These are phyloP conservation scores for Pichia paraexigua DNA, from an alignment of 805 yeast species.

Conservation along the genomic window DNA sequence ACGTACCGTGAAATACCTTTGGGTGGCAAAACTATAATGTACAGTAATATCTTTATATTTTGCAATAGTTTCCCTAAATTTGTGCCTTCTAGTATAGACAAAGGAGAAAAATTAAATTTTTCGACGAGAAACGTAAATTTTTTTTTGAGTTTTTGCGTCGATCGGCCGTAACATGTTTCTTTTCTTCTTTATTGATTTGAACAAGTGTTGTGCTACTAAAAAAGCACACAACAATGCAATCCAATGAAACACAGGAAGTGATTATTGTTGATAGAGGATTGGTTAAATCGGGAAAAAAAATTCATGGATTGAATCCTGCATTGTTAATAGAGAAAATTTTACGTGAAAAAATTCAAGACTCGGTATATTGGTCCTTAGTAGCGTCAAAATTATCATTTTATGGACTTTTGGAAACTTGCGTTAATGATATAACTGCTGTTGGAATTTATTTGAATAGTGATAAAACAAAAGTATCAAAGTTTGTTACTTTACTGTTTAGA, in stretches of 20 bases:
- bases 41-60: too few species aligned
- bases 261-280: slow-evolving; percentile 31
- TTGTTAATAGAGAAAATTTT: slow-evolving; percentile 50
- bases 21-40: background rate
- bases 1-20: background rate
- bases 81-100: background rate
- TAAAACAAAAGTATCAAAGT: slow-evolving; percentile 56
- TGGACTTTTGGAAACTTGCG: slow-evolving; percentile 39
- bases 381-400: slow-evolving; percentile 40
- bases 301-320: slow-evolving; percentile 42
- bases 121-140: background rate
- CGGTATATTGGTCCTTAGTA: slow-evolving; percentile 48
- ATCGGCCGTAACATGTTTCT: background rate
- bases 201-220: background rate
- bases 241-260: background rate
- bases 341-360: slow-evolving; percentile 48
- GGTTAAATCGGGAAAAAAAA: slow-evolving; percentile 18
- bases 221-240: background rate
- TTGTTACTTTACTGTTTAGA: slow-evolving; percentile 69
- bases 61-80: background rate
- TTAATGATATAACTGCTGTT: slow-evolving; percentile 33
- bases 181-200: background rate
- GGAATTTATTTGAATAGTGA: slow-evolving; percentile 36
- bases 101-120: background rate
- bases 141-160: background rate